Evolutionary conservation across 1,139 yeast species (phyloP), one percentile per base, ranked within the genome.

Genomic region (Scheffersomyces quercinus): DNA sequence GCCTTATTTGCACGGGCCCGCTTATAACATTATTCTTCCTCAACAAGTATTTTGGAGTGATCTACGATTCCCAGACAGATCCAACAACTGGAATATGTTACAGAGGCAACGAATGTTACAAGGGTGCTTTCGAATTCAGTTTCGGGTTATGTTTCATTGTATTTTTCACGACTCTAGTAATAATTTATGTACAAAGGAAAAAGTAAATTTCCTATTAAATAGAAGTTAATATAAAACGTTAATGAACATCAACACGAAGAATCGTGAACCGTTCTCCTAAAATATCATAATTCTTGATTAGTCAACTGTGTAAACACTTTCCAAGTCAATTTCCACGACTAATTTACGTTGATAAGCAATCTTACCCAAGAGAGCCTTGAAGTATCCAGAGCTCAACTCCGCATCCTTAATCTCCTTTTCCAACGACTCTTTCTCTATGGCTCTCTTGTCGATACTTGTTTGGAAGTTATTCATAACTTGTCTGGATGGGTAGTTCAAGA

Each of bases 401-500:
- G 90, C 84, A 49, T 79, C 77, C 40, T 79, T 76, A 37, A 85
- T 77, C 41, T 73, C 71, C 36, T 64, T 72, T 58, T 80, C 77
- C 40, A 81, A 66, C 49, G 77, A 78, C 44, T 79, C 80, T 63
- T 85, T 83, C 58, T 81, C 80, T n/a, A 73, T 66, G 12, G 77
- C 73, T 45, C 83, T 78, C 53, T 78, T 76, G 51, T 88, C 95
- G 39, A 88, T 75, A 39, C 80, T 67, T 1, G 83, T 71, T 54
- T 89, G 96, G 67, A 90, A 85, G 37, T 84, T 82, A 42, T 81
- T 79, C 58, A 88, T 80, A 3, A 93, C 88, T 58, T 90, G 97
- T 51, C 91, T 82, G 0, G 89, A 79, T 5, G 98, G 98, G 58
- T 77, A 83, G 55, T 79, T 81, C 56, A 93, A 72, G 1, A 93